Conservation (phyloP, 1,284 basidiomycete species). For the Trichosporon sp. region DNA sequence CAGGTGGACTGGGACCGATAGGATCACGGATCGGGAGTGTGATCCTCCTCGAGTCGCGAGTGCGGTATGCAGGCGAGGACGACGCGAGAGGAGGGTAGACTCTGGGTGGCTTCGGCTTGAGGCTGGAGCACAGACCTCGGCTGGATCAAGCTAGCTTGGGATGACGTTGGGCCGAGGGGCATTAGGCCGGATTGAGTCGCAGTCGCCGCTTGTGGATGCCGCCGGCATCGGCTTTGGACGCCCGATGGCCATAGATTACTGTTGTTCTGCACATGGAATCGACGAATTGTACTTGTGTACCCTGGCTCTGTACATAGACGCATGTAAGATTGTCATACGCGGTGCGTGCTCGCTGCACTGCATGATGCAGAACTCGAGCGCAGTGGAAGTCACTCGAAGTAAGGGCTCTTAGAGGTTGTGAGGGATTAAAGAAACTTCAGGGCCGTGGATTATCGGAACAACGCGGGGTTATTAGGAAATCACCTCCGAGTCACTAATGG, state of each 20-base stretch:
- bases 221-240: background rate
- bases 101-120: too few species aligned
- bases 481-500: background rate
- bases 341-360: background rate
- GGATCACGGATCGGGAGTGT: slow-evolving; percentile 38
- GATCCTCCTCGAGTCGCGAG: slow-evolving; percentile 33
- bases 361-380: background rate
- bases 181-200: background rate
- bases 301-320: slow-evolving; percentile 10
- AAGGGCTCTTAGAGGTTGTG: background rate
- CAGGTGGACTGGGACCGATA: slow-evolving; percentile 41
- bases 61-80: slow-evolving; percentile 24
- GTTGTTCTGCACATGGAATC: background rate
- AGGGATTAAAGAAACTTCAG: background rate
- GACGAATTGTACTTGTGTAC: slow-evolving; percentile 3
- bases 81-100: slow-evolving; percentile 14
- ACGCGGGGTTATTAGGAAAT: slow-evolving; percentile 16
- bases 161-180: background rate
- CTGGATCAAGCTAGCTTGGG: background rate
- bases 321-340: background rate
- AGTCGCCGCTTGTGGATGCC: slow-evolving; percentile 8
- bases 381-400: slow-evolving; percentile 11
- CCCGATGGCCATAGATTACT: background rate
- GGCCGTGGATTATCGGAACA: slow-evolving; percentile 16
- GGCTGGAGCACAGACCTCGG: background rate